phyloP scores from a whole-genome alignment of 345 rosid species.

The Pelargonium nanum region DNA sequence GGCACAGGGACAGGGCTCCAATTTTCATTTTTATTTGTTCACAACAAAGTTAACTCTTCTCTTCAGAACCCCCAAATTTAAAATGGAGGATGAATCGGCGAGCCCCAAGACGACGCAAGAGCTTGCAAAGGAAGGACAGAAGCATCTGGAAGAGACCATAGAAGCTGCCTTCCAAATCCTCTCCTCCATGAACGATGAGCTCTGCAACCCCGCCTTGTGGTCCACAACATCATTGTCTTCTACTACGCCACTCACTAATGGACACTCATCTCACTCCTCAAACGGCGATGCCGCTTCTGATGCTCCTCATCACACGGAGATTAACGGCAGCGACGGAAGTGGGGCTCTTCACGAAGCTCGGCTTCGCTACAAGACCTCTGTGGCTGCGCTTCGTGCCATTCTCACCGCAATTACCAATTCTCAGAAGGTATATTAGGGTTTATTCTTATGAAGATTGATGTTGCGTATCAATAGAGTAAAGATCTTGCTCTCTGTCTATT shows the following conservation, averaged over 20 bases:
- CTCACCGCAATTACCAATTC: conserved; percentile 72
- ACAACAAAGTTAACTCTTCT: too few relatives aligned
- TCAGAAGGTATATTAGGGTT: conserved; percentile 38
- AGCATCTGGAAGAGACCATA: conserved; percentile 77
- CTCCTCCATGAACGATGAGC: conserved; percentile 89
- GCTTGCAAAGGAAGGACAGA: conserved; percentile 80
- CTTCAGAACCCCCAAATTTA: background rate
- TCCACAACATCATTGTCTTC: conserved; percentile 34
- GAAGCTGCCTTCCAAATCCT: conserved; percentile 79
- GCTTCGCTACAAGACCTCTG: conserved; percentile 63
- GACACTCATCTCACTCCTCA: conserved; percentile 19
- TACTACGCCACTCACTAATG: conserved; percentile 7
- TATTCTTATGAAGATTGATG: background rate
- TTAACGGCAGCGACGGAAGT: conserved; percentile 34
- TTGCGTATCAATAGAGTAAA: background rate
- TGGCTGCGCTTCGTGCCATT: conserved; percentile 81
- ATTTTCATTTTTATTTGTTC: too few relatives aligned
- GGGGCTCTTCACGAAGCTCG: conserved; percentile 84
- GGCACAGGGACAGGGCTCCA: too few relatives aligned
- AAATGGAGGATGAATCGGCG: background rate
- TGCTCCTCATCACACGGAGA: conserved; percentile 38
- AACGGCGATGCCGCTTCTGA: conserved; percentile 29
- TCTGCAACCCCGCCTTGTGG: conserved; percentile 82
- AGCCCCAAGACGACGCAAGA: conserved; percentile 56
- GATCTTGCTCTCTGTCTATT: background rate